phyloP scores from a whole-genome alignment of 2,329 filamentous ascomycete species.

The Neonectria punicea region DNA sequence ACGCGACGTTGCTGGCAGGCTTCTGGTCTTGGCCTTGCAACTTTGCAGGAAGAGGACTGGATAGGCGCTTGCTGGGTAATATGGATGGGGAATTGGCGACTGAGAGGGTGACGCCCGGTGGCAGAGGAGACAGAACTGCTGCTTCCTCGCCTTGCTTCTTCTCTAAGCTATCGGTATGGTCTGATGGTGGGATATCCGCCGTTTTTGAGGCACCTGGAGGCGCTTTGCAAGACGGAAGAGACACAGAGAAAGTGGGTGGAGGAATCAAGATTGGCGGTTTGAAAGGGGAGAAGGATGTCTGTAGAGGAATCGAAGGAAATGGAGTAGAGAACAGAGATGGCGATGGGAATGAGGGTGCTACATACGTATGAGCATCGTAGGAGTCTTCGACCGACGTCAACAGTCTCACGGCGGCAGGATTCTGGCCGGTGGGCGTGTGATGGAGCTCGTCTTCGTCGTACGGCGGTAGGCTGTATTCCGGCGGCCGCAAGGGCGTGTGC shows the following conservation, averaged over 20 bases:
- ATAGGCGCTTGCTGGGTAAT: conserved; percentile 31
- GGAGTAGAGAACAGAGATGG: conserved; percentile 5
- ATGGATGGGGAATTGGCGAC: conserved; percentile 24
- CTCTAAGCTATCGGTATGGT: conserved; percentile 20
- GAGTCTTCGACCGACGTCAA: conserved; percentile 72
- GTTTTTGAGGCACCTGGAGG: conserved; percentile 9
- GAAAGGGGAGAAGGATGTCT: conserved; percentile 24
- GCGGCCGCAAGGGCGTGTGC: conserved; percentile 62
- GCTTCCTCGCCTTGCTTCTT: conserved; percentile 13
- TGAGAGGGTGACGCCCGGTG: conserved; percentile 25
- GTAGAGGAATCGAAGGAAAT: conserved; percentile 16
- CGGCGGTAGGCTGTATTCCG: conserved; percentile 66
- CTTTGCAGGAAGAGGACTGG: conserved; percentile 57
- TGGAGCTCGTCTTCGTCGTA: conserved; percentile 65
- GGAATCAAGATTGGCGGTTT: conserved; percentile 31
- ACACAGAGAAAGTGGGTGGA: conserved; percentile 24
- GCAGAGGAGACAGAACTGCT: conserved; percentile 19
- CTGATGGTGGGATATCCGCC: conserved; percentile 7
- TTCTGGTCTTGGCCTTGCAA: conserved; percentile 56
- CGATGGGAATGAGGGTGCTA: conserved; percentile 47
- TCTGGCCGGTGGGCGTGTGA: conserved; percentile 58
- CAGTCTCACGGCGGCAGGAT: conserved; percentile 66
- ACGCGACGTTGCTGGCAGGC: conserved; percentile 42
- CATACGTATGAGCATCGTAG: conserved; percentile 65
- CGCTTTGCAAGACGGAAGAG: conserved; percentile 17